phyloP scores from a whole-genome alignment of 805 yeast species.

The Yamadazyma sp. region DNA sequence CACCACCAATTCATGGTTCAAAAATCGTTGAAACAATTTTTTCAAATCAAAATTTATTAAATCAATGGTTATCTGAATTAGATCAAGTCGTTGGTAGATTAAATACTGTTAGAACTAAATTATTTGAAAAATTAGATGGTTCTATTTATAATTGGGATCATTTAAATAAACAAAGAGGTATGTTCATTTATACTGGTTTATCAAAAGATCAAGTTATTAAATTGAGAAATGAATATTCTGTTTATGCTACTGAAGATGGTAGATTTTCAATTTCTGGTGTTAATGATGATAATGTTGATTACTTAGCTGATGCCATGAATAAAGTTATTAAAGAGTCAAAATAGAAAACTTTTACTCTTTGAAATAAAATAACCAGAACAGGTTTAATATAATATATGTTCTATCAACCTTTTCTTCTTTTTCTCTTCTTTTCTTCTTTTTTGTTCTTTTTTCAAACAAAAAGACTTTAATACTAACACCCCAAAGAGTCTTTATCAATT shows the following conservation, averaged over 20 bases:
- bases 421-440: no score
- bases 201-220: conserved; percentile 63
- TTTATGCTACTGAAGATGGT: conserved; percentile 87
- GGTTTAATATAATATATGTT: no score
- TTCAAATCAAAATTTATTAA: conserved; percentile 49
- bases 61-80: conserved; percentile 82
- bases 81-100: conserved; percentile 75
- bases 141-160: conserved; percentile 79
- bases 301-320: conserved; percentile 61
- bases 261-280: conserved; percentile 90
- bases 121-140: conserved; percentile 62
- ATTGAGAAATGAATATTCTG: conserved; percentile 67
- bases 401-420: no score
- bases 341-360: no score
- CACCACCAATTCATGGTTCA: conserved; percentile 94
- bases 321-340: conserved; percentile 35
- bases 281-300: conserved; percentile 73
- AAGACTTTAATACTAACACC: no score
- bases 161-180: conserved; percentile 85
- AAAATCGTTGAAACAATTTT: conserved; percentile 80
- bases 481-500: no score
- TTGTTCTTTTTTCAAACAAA: no score
- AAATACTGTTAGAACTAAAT: conserved; percentile 61
- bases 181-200: conserved; percentile 93
- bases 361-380: no score